Percentiles rank a stretch among this genome's conserved stretches.
Conservation (phyloP, 73 alveolate species). For the Paramecium caudatum region DNA sequence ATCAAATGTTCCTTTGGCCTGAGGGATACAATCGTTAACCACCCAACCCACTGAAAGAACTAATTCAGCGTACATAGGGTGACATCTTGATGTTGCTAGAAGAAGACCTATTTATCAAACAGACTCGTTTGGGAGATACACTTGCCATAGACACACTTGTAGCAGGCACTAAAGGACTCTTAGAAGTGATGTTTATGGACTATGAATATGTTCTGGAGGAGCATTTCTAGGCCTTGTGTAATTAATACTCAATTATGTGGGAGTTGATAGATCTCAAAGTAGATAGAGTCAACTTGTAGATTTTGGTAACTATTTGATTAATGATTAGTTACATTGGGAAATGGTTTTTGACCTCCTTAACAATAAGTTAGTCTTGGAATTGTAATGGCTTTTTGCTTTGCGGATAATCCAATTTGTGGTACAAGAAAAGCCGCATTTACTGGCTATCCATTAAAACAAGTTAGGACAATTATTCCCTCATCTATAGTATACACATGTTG, state of each 20-base stretch:
- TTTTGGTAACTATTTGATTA: not conserved
- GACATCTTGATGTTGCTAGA: constrained; percentile 6
- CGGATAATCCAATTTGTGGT: not conserved
- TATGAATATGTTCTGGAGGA: constrained; percentile 5
- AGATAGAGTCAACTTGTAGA: not conserved
- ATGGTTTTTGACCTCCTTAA: not conserved
- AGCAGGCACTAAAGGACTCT: not conserved
- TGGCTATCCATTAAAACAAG: not conserved
- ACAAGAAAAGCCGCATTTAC: not conserved
- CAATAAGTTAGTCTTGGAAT: not conserved
- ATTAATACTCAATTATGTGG: constrained; percentile 18
- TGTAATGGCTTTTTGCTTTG: not conserved
- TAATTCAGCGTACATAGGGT: constrained; percentile 12
- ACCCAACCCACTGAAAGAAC: not conserved
- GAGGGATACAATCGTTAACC: constrained; percentile 38
- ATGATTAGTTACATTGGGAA: constrained; percentile 31
- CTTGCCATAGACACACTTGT: constrained; percentile 10
- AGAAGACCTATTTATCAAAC: constrained; percentile 21
- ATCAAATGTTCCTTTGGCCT: constrained; percentile 41
- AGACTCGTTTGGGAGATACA: constrained; percentile 24
- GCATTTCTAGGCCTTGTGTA: not conserved
- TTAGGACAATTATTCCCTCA: not conserved
- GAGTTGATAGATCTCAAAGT: constrained; percentile 21
- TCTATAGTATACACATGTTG: not conserved
- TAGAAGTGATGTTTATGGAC: constrained; percentile 61